These are phyloP conservation scores for Canavalia gladiata DNA, from an alignment of 306 rosid species.

Conservation along the genomic window DNA sequence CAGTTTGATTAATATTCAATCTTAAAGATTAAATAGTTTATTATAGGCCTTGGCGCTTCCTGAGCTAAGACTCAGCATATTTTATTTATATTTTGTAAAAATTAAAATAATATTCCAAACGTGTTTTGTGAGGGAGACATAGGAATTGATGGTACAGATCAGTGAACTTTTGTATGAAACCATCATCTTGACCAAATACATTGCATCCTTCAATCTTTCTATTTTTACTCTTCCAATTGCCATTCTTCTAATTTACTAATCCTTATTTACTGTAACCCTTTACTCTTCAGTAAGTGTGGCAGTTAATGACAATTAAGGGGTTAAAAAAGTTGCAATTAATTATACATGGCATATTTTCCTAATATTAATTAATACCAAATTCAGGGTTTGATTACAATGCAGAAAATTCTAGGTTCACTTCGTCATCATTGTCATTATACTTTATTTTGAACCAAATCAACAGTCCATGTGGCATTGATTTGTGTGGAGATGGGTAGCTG, in stretches of 20 bases:
- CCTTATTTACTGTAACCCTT: neutral
- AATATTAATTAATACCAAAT: neutral
- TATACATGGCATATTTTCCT: neutral
- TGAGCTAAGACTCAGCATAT: neutral
- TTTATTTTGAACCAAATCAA: slow-evolving; percentile 23
- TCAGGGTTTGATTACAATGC: neutral
- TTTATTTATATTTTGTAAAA: neutral
- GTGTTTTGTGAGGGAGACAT: neutral
- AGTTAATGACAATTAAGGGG: neutral
- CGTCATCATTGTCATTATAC: neutral
- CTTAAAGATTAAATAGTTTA: neutral
- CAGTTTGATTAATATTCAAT: neutral
- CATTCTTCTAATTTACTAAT: neutral
- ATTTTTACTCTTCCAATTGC: neutral
- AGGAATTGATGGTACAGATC: too few species aligned
- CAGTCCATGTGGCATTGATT: slow-evolving; percentile 40
- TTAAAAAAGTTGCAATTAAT: neutral
- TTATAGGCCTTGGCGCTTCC: neutral
- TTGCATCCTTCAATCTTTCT: neutral
- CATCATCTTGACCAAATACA: slow-evolving; percentile 19
- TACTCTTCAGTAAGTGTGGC: neutral
- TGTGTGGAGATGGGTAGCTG: neutral
- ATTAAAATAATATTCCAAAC: neutral
- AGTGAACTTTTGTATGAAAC: neutral
- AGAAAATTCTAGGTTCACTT: neutral